A percentile compares a stretch with the other conserved stretches of the same genome.
phyloP scores from a whole-genome alignment of 495 filamentous ascomycete species.

The Cryomyces antarcticus region DNA sequence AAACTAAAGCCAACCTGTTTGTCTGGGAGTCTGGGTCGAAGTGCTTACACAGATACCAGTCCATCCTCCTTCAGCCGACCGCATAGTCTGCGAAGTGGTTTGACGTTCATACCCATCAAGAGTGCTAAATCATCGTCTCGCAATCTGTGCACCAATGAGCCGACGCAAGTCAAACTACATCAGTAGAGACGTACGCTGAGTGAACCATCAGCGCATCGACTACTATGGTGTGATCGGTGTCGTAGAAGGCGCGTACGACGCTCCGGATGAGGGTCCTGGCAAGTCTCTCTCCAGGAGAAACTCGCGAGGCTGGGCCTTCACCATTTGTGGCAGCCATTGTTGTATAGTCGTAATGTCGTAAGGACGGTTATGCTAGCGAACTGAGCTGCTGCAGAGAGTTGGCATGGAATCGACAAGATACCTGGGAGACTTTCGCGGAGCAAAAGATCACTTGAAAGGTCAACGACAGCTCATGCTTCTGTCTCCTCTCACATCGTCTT shows the following conservation, averaged over 20 bases:
- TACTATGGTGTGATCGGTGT: slow-evolving; percentile 70
- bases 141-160: background rate
- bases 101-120: slow-evolving; percentile 52
- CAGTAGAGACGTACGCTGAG: slow-evolving; percentile 40
- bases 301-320: no score
- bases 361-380: no score
- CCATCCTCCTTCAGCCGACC: slow-evolving; percentile 68
- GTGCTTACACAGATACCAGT: slow-evolving; percentile 53
- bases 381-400: no score
- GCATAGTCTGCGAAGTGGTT: slow-evolving; percentile 75
- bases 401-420: no score
- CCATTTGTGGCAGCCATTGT: no score
- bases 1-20: background rate
- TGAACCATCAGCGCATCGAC: slow-evolving; percentile 86
- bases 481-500: no score
- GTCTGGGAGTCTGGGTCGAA: background rate
- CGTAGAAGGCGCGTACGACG: slow-evolving; percentile 80
- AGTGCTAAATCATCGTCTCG: slow-evolving; percentile 74
- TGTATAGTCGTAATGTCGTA: no score
- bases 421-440: no score
- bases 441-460: no score
- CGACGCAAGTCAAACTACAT: background rate
- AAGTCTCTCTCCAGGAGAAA: slow-evolving; percentile 15
- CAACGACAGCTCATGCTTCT: no score
- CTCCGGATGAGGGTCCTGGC: slow-evolving; percentile 75